Evolutionary conservation across 2,329 filamentous ascomycete genomes (phyloP).

Genomic region (Daldinia sp.): DNA sequence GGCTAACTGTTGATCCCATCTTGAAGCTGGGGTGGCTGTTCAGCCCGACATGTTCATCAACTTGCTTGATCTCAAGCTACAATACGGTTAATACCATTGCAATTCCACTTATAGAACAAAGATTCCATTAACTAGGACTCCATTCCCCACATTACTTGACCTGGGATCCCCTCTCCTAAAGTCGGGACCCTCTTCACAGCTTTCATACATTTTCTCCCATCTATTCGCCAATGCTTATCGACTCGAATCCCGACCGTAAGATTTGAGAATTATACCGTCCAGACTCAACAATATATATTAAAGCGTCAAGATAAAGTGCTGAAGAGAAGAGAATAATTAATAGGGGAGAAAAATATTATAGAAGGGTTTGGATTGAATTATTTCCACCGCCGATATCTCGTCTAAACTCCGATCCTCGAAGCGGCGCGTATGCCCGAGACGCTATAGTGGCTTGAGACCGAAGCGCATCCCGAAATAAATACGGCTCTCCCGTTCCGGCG

Average conservation of each 20-base stretch:
- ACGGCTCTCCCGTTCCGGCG: constrained; percentile 18
- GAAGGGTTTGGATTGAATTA: constrained; percentile 12
- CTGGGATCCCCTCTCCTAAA: constrained; percentile 11
- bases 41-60: constrained; percentile 30
- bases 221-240: constrained; percentile 12
- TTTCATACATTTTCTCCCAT: constrained; percentile 17
- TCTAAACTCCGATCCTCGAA: constrained; percentile 6
- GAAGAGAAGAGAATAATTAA: constrained; percentile 3
- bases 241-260: constrained; percentile 14
- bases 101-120: constrained; percentile 25
- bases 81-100: constrained; percentile 1
- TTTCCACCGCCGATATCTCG: constrained; percentile 4
- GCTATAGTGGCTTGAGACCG: constrained; percentile 25
- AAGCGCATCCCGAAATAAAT: constrained; percentile 31
- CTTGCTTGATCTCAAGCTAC: constrained; percentile 21
- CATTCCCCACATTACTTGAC: constrained; percentile 20
- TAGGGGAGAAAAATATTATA: constrained; percentile 2
- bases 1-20: constrained; percentile 8
- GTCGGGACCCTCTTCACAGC: constrained; percentile 13
- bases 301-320: constrained; percentile 1
- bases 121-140: constrained; percentile 13
- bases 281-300: constrained; percentile 8
- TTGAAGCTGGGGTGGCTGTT: constrained; percentile 7
- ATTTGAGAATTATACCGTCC: constrained; percentile 17
- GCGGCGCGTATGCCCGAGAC: constrained; percentile 6